phyloP scores from a whole-genome alignment of 2,329 filamentous ascomycete species.

The Pseudocercospora pini-densiflorae region DNA sequence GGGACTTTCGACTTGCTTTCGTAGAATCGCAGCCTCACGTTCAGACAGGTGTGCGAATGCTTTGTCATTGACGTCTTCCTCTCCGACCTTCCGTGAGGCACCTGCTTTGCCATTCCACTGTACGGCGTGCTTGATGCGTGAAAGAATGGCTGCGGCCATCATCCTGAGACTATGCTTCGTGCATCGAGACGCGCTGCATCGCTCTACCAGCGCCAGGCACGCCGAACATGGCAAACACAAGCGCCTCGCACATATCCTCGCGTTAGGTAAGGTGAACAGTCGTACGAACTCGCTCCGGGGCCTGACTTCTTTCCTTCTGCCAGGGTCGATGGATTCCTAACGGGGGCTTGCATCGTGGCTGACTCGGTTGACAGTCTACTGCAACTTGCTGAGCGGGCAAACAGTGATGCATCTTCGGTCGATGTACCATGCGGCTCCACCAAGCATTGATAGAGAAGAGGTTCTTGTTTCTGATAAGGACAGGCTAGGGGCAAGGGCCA shows the following conservation, averaged over 20 bases:
- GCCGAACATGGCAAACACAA: not conserved
- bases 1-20: slow-evolving; percentile 10
- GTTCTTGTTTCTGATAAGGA: not conserved
- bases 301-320: not conserved
- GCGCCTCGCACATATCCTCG: too few species aligned
- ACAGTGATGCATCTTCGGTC: not conserved
- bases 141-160: not conserved
- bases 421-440: not conserved
- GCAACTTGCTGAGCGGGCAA: not conserved
- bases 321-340: not conserved
- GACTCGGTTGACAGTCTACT: not conserved
- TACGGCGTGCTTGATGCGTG: not conserved
- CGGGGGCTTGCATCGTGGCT: not conserved
- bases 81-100: not conserved
- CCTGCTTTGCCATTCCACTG: not conserved
- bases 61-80: not conserved
- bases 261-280: not conserved
- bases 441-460: not conserved
- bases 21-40: slow-evolving; percentile 13
- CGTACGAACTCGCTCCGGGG: not conserved
- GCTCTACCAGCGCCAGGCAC: not conserved
- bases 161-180: not conserved
- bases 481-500: not conserved
- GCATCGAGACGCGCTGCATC: not conserved
- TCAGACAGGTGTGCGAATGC: slow-evolving; percentile 14